These are phyloP conservation scores for Amanita brunnescens DNA, from an alignment of 768 basidiomycete genomes.

Conservation along the genomic window DNA sequence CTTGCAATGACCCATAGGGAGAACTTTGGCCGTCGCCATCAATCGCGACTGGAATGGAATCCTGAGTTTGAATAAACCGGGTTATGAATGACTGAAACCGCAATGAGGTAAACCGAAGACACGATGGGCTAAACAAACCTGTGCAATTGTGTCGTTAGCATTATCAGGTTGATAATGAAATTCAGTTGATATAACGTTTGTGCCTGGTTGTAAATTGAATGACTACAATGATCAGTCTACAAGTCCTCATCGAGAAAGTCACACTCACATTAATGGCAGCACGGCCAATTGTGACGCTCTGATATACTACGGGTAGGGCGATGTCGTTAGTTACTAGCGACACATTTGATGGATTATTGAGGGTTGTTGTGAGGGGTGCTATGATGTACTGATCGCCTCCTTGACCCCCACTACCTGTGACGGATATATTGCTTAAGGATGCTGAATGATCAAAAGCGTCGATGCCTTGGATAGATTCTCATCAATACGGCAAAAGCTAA, in stretches of 20 bases:
- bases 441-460: slow-evolving; percentile 49
- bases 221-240: slow-evolving; percentile 24
- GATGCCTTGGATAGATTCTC: slow-evolving; percentile 35
- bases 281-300: slow-evolving; percentile 47
- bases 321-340: slow-evolving; percentile 51
- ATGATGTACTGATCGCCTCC: slow-evolving; percentile 53
- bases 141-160: slow-evolving; percentile 58
- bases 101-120: background rate
- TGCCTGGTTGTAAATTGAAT: slow-evolving; percentile 51
- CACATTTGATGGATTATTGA: slow-evolving; percentile 63
- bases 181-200: slow-evolving; percentile 43
- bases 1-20: slow-evolving; percentile 51
- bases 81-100: slow-evolving; percentile 42
- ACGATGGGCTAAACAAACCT: slow-evolving; percentile 20
- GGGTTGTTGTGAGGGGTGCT: slow-evolving; percentile 44
- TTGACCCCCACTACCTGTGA: slow-evolving; percentile 56
- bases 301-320: slow-evolving; percentile 48
- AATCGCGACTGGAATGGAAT: slow-evolving; percentile 42
- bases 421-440: slow-evolving; percentile 43
- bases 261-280: slow-evolving; percentile 47
- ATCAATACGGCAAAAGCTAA: background rate
- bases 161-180: slow-evolving; percentile 62
- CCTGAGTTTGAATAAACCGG: slow-evolving; percentile 46
- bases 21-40: slow-evolving; percentile 51
- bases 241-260: background rate